phyloP scores from a whole-genome alignment of 2,329 filamentous ascomycete species.

The Aphanoascus verrucosus region DNA sequence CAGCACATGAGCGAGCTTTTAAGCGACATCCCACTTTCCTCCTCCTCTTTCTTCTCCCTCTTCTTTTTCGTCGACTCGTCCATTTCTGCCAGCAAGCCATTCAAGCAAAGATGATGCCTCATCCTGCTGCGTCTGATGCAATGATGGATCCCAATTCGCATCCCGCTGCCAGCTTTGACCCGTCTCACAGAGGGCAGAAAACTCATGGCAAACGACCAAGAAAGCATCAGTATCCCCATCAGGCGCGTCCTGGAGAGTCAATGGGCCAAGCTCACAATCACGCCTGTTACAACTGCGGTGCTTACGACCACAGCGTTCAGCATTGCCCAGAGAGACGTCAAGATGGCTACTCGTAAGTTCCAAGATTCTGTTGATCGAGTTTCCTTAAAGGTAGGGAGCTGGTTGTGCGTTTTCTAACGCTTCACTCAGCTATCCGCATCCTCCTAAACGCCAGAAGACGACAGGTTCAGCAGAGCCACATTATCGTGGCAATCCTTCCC shows the following conservation, averaged over 20 bases:
- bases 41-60: background rate
- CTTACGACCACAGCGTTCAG: slow-evolving; percentile 25
- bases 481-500: slow-evolving; percentile 16
- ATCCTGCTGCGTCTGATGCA: slow-evolving; percentile 8
- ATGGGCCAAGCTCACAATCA: slow-evolving; percentile 13
- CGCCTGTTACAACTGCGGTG: slow-evolving; percentile 28
- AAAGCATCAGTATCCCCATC: slow-evolving; percentile 15
- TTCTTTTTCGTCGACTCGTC: background rate
- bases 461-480: slow-evolving; percentile 8
- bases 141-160: slow-evolving; percentile 5
- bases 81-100: background rate
- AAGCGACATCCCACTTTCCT: background rate
- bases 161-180: slow-evolving; percentile 8
- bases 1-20: slow-evolving; percentile 1
- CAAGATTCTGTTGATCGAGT: background rate
- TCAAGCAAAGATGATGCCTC: slow-evolving; percentile 10
- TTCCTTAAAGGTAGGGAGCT: slow-evolving; percentile 4
- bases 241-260: slow-evolving; percentile 6
- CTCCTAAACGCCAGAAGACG: slow-evolving; percentile 23
- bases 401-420: slow-evolving; percentile 14
- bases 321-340: slow-evolving; percentile 27
- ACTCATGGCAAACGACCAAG: slow-evolving; percentile 14
- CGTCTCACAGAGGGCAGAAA: slow-evolving; percentile 14
- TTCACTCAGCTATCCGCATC: slow-evolving; percentile 16
- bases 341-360: slow-evolving; percentile 25